Evolutionary conservation across 495 filamentous ascomycete genomes (phyloP).

Genomic region (Penicillium odoratum): DNA sequence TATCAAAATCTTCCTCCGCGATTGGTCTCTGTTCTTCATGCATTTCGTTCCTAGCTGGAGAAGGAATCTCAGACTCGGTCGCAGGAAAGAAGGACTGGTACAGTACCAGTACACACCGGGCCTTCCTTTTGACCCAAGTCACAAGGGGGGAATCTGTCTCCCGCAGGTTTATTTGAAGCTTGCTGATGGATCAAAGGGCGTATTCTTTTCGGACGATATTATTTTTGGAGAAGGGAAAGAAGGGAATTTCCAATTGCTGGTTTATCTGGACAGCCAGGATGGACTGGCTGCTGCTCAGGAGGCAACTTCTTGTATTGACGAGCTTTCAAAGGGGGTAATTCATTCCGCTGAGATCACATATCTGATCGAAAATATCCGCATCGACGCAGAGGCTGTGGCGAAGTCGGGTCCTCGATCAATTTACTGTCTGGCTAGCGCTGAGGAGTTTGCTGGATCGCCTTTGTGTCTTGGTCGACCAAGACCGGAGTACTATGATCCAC

Average conservation of each 20-base stretch:
- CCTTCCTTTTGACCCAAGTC: constrained; percentile 28
- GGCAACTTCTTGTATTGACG: background rate
- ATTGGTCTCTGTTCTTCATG: constrained; percentile 34
- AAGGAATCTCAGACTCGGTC: constrained; percentile 27
- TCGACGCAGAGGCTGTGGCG: background rate
- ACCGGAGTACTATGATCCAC: constrained; percentile 22
- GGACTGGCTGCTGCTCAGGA: background rate
- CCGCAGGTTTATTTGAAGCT: constrained; percentile 13
- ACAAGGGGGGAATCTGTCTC: constrained; percentile 5
- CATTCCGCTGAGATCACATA: constrained; percentile 3
- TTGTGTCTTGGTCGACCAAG: constrained; percentile 27
- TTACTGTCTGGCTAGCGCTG: constrained; percentile 20
- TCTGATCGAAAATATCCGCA: background rate
- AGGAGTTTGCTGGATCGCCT: constrained; percentile 23
- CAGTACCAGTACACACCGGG: constrained; percentile 26
- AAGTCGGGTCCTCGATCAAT: background rate
- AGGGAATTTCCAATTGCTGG: constrained; percentile 3
- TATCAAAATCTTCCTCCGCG: constrained; percentile 33
- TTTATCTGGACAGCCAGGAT: background rate
- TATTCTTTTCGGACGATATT: constrained; percentile 16
- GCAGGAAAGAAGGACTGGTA: constrained; percentile 24
- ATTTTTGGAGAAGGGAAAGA: constrained; percentile 8
- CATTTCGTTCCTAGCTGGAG: constrained; percentile 33
- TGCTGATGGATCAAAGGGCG: background rate
- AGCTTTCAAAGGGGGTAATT: constrained; percentile 4